A percentile compares a stretch with the other conserved stretches of the same genome.
phyloP scores from a whole-genome alignment of 2,329 filamentous ascomycete genomes.

The Fusarium camptoceras region DNA sequence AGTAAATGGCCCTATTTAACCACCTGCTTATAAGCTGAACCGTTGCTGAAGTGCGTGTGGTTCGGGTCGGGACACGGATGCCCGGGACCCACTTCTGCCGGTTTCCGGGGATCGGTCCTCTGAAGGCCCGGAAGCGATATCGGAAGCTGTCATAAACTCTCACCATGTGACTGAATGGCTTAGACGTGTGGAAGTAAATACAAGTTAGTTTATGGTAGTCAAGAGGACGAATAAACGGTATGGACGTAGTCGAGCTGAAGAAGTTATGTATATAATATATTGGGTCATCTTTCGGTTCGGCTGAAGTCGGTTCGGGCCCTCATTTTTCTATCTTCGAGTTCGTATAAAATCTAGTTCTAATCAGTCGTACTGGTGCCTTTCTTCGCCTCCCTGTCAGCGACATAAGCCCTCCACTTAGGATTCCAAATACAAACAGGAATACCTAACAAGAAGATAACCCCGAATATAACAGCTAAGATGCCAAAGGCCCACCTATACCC shows the following conservation, averaged over 20 bases:
- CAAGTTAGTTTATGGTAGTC: too few relatives aligned
- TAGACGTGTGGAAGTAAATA: not conserved
- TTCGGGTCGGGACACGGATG: not conserved
- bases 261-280: not conserved
- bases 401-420: constrained; percentile 26
- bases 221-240: too few relatives aligned
- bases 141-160: not conserved
- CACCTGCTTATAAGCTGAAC: too few relatives aligned
- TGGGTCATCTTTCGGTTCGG: not conserved
- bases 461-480: constrained; percentile 17
- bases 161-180: not conserved
- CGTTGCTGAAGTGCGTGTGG: accelerated
- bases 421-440: constrained; percentile 34
- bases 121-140: not conserved
- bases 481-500: constrained; percentile 14
- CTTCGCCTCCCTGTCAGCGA: constrained; percentile 14
- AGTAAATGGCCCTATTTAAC: accelerated
- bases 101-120: not conserved
- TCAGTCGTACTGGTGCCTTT: constrained; percentile 3
- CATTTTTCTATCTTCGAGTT: not conserved
- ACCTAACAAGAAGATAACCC: constrained; percentile 27
- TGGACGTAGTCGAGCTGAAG: not conserved
- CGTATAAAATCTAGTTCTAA: not conserved
- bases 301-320: not conserved
- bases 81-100: not conserved